A percentile compares a stretch with the other conserved stretches of the same genome.
Evolutionary conservation across 1,139 yeast genomes (phyloP).

Genomic region (Pichia sp.): DNA sequence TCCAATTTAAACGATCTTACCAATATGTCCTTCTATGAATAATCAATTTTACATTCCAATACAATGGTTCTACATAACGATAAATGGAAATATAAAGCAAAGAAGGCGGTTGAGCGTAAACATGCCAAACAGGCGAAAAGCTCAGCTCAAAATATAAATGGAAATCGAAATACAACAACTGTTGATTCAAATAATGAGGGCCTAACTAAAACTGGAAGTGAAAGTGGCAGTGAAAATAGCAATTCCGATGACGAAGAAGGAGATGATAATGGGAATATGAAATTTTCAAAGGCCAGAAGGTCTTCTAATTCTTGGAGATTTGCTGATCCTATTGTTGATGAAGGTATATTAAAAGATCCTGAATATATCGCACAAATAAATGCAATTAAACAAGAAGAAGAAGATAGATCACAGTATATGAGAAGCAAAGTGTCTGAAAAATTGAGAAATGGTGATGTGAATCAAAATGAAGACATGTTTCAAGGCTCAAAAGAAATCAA

Average conservation of each 20-base stretch:
- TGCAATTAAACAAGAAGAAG: conserved; percentile 10
- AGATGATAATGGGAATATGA: conserved; percentile 3
- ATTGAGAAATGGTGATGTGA: conserved; percentile 3
- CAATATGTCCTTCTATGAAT: neutral
- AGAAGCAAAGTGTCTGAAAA: conserved; percentile 14
- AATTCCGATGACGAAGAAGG: neutral
- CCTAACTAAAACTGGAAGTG: neutral
- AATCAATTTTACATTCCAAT: neutral
- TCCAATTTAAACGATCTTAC: neutral
- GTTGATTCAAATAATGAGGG: neutral
- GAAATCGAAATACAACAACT: neutral
- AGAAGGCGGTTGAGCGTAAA: conserved; percentile 26
- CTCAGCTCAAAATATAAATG: neutral
- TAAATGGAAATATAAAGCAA: conserved; percentile 32
- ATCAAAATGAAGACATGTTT: conserved; percentile 3
- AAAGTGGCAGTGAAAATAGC: conserved; percentile 1
- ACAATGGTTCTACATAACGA: conserved; percentile 32
- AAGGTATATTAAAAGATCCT: conserved; percentile 17
- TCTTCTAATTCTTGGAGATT: conserved; percentile 23
- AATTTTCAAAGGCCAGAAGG: neutral
- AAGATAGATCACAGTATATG: conserved; percentile 12
- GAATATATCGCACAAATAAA: conserved; percentile 22
- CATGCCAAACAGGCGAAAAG: conserved; percentile 17
- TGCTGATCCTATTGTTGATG: conserved; percentile 15
- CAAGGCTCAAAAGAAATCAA: neutral